Percentiles rank a stretch among this genome's conserved stretches.
phyloP scores from a whole-genome alignment of 1,284 basidiomycete genomes.

The Cutaneotrichosporon sp. region DNA sequence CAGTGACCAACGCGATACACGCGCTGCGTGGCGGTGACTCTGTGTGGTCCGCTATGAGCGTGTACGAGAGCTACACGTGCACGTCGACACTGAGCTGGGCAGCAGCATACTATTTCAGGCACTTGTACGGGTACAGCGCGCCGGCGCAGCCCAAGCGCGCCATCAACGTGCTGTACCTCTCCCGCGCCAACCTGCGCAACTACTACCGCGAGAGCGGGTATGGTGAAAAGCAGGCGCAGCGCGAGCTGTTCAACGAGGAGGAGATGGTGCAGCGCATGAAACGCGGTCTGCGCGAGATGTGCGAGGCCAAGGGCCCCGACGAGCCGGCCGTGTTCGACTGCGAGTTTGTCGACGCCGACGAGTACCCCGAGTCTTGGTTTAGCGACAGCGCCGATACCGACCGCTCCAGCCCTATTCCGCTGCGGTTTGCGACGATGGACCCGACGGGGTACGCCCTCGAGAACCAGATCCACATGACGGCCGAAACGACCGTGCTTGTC shows the following conservation, averaged over 20 bases:
- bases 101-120: conserved; percentile 41
- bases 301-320: no score
- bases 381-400: not conserved
- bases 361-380: conserved; percentile 32
- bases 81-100: conserved; percentile 42
- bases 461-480: conserved; percentile 39
- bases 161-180: conserved; percentile 43
- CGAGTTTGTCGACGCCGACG: conserved; percentile 27
- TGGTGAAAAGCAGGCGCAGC: conserved; percentile 33
- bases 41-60: conserved; percentile 37
- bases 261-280: conserved; percentile 26
- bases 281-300: conserved; percentile 21
- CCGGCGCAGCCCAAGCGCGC: not conserved
- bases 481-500: conserved; percentile 33
- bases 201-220: conserved; percentile 28
- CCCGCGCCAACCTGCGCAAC: conserved; percentile 33
- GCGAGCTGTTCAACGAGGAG: conserved; percentile 39
- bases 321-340: conserved; percentile 14
- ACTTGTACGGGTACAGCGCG: conserved; percentile 30
- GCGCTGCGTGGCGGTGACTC: conserved; percentile 40
- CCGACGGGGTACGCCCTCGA: conserved; percentile 38
- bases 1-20: conserved; percentile 41
- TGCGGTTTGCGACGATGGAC: conserved; percentile 36
- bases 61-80: conserved; percentile 26
- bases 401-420: not conserved